Conservation (phyloP, 331 rosid species). For the Rhamnella rubrinervis region DNA sequence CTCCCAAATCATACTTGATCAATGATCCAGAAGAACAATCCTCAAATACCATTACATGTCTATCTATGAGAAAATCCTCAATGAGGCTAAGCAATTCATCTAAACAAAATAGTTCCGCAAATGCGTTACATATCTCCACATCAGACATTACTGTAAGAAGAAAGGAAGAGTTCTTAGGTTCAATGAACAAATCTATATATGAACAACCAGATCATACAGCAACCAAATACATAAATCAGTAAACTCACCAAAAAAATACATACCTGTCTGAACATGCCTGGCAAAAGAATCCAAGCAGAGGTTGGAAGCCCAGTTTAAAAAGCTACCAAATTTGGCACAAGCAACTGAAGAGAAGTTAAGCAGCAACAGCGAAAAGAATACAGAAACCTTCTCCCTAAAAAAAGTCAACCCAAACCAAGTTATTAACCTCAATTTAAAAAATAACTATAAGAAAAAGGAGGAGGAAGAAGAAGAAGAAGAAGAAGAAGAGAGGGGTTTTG, state of each 20-base stretch:
- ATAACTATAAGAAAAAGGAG: no score
- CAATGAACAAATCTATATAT: background rate
- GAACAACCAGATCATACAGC: slow-evolving; percentile 8
- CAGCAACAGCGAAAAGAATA: slow-evolving; percentile 63
- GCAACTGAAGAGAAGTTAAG: slow-evolving; percentile 50
- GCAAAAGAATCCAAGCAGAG: slow-evolving; percentile 58
- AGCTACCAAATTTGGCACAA: slow-evolving; percentile 43
- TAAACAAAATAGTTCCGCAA: slow-evolving; percentile 43
- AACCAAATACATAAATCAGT: slow-evolving; percentile 1
- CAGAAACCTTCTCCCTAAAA: slow-evolving; percentile 68
- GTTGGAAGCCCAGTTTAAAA: slow-evolving; percentile 29
- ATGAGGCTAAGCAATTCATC: slow-evolving; percentile 54
- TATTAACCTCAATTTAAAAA: background rate
- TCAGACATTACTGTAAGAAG: slow-evolving; percentile 54
- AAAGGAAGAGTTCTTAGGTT: background rate
- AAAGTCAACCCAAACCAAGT: slow-evolving; percentile 20
- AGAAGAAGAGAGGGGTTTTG: no score
- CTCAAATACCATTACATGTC: slow-evolving; percentile 35
- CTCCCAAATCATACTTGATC: slow-evolving; percentile 26
- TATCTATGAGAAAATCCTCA: slow-evolving; percentile 63
- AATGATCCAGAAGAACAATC: slow-evolving; percentile 24
- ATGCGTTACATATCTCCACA: slow-evolving; percentile 39
- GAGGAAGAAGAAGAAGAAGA: background rate
- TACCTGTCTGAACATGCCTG: slow-evolving; percentile 56
- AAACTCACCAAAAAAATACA: slow-evolving; percentile 9